Base-by-base conservation (phyloP, 768 basidiomycete genomes). In the Aureoboletus auriporus region DNA sequence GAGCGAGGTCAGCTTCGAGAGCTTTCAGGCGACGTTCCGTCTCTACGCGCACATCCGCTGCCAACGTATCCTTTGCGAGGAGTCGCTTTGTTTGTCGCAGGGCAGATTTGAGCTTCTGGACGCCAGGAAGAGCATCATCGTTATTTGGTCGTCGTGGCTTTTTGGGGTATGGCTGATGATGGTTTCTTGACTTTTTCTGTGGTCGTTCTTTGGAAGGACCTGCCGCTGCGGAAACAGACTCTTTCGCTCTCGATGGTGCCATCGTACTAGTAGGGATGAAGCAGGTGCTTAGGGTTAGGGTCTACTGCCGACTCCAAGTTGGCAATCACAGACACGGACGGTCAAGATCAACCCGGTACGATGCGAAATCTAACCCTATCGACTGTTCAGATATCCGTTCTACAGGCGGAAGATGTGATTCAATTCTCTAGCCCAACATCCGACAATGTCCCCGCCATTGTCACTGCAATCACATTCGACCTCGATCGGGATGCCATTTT, bases 51-150 rank as follows among this genome's bases (percentile, higher is more conserved):
- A 91, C 80, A 63, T 94, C 80, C 11, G 94, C 89, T n/a, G 85
- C 87, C 3, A 97, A 69, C 28, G 76, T 86, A 36, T 92, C 87
- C 84, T 87, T 93, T 23, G 87, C 85, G 30, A 95, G 75, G 33
- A 97, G 69, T 40, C 94, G 72, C 52, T 80, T 79, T 1, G 92
- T 86, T 69, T 95, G 93, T 46, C 94, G 73, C 45, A 97, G 69
- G 26, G 83, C 73, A 6, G 92, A 78, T 65, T 96, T 97, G 54
- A 95, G 70, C 68, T 92, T 96, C 57, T 87, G 87, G 6, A 93
- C 77, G 13, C 93, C 92, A 3, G 84, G 85, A 26, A 58, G 50
- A 13, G 56, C 36, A 39, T 62, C 60, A 3, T 61, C 58, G 9
- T 40, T 23, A 13, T 30, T 23, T 6, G 42, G 8, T 30, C 30